Percentiles rank a stretch among this genome's conserved stretches.
These are phyloP conservation scores for Pythium phragmiticola DNA, from an alignment of 352 stramenopile species.

Conservation along the genomic window DNA sequence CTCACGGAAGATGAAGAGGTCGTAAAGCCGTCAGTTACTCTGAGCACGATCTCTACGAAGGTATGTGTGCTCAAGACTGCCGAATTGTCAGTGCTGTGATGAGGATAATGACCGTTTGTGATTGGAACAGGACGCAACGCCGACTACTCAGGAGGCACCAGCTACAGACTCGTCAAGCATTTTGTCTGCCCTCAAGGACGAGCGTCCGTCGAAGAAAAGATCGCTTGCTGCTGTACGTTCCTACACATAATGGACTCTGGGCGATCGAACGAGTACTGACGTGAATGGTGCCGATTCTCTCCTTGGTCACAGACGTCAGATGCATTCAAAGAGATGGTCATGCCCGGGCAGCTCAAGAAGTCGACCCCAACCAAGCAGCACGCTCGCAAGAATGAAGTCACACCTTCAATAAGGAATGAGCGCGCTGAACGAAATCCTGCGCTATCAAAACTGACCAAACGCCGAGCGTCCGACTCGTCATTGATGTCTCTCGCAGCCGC, in stretches of 20 bases:
- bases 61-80: conserved; percentile 2
- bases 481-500: conserved; percentile 22
- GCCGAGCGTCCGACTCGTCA: background rate
- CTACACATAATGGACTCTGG: background rate
- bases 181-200: conserved; percentile 60
- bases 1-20: conserved; percentile 41
- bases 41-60: background rate
- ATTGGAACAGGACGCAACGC: background rate
- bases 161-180: conserved; percentile 39
- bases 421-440: background rate
- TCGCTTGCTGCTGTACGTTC: conserved; percentile 17
- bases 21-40: background rate
- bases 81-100: background rate
- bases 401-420: background rate
- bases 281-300: background rate
- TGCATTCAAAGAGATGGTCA: conserved; percentile 24
- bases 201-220: conserved; percentile 28
- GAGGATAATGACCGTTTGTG: background rate
- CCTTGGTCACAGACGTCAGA: conserved; percentile 11
- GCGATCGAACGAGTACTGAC: background rate
- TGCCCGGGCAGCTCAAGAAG: conserved; percentile 18
- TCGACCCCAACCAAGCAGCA: background rate
- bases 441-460: conserved; percentile 11
- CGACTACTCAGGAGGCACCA: background rate
- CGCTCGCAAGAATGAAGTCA: background rate